Conservation (phyloP, 495 filamentous ascomycete genomes). For the Parmelia sp. region DNA sequence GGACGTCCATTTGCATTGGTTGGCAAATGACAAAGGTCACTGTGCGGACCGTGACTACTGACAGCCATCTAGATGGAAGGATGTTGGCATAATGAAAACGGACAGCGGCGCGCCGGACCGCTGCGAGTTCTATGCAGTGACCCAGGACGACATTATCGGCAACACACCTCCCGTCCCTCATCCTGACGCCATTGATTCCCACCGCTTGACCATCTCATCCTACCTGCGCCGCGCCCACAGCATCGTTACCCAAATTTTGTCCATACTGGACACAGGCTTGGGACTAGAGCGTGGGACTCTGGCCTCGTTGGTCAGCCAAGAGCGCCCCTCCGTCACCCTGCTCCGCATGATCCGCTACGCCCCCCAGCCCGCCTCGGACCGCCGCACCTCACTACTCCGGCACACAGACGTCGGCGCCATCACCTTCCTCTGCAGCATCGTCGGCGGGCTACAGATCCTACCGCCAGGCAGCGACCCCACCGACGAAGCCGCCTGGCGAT, state of each 20-base stretch:
- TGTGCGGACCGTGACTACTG: neutral
- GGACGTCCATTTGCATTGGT: neutral
- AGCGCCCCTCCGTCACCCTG: slow-evolving; percentile 17
- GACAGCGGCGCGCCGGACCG: slow-evolving; percentile 22
- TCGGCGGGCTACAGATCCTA: slow-evolving; percentile 27
- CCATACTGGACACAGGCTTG: slow-evolving; percentile 12
- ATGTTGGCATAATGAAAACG: slow-evolving; percentile 20
- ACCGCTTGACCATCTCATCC: slow-evolving; percentile 1
- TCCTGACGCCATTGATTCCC: slow-evolving; percentile 14
- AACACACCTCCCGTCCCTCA: slow-evolving; percentile 11
- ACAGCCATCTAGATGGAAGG: slow-evolving; percentile 19
- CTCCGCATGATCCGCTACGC: slow-evolving; percentile 20
- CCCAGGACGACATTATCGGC: slow-evolving; percentile 21
- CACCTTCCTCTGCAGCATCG: slow-evolving; percentile 28
- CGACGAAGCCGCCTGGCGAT: slow-evolving; percentile 32
- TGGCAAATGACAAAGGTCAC: neutral
- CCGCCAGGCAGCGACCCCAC: neutral
- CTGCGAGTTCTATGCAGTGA: slow-evolving; percentile 23
- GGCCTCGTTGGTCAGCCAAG: slow-evolving; percentile 6
- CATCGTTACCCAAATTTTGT: slow-evolving; percentile 13
- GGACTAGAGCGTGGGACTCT: slow-evolving; percentile 16
- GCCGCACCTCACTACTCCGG: neutral
- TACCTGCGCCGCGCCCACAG: slow-evolving; percentile 17
- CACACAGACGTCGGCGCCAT: slow-evolving; percentile 27
- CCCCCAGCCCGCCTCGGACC: slow-evolving; percentile 1